Percentiles rank a stretch among this genome's conserved stretches.
phyloP scores from a whole-genome alignment of 2,329 filamentous ascomycete species.

The Podosphaera aphanis region DNA sequence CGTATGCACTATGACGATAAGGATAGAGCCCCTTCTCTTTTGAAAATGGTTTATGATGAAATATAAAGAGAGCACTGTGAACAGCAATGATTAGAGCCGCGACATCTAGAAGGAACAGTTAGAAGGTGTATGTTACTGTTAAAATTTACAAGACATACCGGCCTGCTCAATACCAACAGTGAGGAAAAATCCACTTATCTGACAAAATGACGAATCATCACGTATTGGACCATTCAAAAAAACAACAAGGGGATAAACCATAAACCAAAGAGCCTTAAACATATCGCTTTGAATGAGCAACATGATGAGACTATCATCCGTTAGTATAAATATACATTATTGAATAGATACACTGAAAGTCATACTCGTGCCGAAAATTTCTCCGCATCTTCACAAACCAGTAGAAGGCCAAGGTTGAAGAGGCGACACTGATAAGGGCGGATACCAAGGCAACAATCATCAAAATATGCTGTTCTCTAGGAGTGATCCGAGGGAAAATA shows the following conservation, averaged over 20 bases:
- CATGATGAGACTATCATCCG: constrained; percentile 38
- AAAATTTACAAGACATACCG: constrained; percentile 17
- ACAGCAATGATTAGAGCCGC: constrained; percentile 50
- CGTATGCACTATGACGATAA: constrained; percentile 36
- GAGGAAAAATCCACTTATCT: constrained; percentile 44
- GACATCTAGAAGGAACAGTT: constrained; percentile 24
- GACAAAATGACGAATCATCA: constrained; percentile 34
- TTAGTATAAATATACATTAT: constrained; percentile 4
- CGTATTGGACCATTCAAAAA: constrained; percentile 27
- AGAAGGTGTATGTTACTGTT: background rate
- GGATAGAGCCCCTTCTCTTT: constrained; percentile 44
- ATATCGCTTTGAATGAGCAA: constrained; percentile 50
- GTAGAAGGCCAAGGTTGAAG: constrained; percentile 34
- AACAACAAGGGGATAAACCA: constrained; percentile 37
- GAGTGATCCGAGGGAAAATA: background rate
- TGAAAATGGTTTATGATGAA: constrained; percentile 25
- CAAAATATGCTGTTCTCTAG: constrained; percentile 4
- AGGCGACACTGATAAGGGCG: constrained; percentile 29
- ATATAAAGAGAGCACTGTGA: constrained; percentile 50
- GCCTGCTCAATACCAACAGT: constrained; percentile 42
- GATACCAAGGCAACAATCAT: constrained; percentile 18
- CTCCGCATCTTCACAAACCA: constrained; percentile 55
- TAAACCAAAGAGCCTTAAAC: constrained; percentile 44
- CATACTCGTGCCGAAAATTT: constrained; percentile 50
- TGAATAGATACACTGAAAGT: background rate